Evolutionary conservation across 768 basidiomycete genomes (phyloP).

Genomic region (Amyloporia xantha): DNA sequence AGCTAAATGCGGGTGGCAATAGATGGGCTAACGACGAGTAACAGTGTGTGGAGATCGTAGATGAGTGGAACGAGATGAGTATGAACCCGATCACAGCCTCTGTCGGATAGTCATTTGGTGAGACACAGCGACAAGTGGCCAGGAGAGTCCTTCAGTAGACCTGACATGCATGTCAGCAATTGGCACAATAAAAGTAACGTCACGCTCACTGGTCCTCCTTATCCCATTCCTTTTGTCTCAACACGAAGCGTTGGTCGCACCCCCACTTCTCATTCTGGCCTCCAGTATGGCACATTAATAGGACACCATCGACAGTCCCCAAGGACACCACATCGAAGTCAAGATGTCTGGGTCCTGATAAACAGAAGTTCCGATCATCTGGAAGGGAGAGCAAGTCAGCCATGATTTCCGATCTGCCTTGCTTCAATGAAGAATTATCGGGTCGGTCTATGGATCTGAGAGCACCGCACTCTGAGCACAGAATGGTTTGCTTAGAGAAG

Average conservation of each 20-base stretch:
- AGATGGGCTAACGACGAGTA: too few species aligned
- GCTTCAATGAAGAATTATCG: background rate
- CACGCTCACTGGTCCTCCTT: slow-evolving; percentile 15
- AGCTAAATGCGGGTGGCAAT: too few species aligned
- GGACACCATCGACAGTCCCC: slow-evolving; percentile 7
- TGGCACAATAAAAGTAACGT: background rate
- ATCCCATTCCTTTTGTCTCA: slow-evolving; percentile 16
- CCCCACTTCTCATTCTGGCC: background rate
- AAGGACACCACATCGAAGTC: slow-evolving; percentile 14
- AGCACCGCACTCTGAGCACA: background rate
- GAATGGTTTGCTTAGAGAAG: slow-evolving; percentile 14
- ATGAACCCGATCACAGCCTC: background rate
- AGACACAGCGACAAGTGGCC: slow-evolving; percentile 17
- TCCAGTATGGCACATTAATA: slow-evolving; percentile 14
- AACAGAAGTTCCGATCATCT: slow-evolving; percentile 6
- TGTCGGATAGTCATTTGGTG: slow-evolving; percentile 18
- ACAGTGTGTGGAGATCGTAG: too few species aligned
- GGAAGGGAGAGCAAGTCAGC: slow-evolving; percentile 17
- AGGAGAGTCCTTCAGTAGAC: slow-evolving; percentile 12
- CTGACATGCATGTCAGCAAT: slow-evolving; percentile 2
- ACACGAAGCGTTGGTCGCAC: slow-evolving; percentile 18
- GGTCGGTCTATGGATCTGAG: background rate
- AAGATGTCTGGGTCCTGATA: background rate
- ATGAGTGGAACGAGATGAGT: too few species aligned
- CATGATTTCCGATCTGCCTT: slow-evolving; percentile 14